These are phyloP conservation scores for Epithele typhae DNA, from an alignment of 768 basidiomycete species.

Conservation along the genomic window DNA sequence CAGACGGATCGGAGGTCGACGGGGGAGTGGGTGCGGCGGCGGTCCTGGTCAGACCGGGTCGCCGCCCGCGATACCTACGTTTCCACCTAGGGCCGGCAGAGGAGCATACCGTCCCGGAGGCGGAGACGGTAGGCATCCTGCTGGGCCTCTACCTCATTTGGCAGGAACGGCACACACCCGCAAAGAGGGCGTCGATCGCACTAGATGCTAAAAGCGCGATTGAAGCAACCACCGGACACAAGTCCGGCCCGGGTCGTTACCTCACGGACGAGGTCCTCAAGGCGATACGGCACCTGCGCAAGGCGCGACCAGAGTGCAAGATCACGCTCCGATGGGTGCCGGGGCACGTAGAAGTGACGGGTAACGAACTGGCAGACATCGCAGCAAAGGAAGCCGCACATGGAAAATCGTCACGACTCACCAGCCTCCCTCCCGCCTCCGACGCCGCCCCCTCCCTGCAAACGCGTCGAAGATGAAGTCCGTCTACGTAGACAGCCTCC, in stretches of 20 bases:
- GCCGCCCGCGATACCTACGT: background rate
- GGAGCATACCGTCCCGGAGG: constrained; percentile 27
- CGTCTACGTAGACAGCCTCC: background rate
- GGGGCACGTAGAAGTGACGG: constrained; percentile 17
- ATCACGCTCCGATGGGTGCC: constrained; percentile 18
- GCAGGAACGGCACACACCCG: background rate
- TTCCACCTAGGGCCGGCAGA: constrained; percentile 16
- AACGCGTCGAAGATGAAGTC: background rate
- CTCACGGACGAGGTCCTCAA: constrained; percentile 1
- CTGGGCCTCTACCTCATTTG: constrained; percentile 21
- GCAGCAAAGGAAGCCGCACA: constrained; percentile 20
- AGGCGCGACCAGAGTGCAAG: background rate
- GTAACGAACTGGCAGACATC: constrained; percentile 20
- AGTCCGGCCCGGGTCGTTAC: constrained; percentile 7
- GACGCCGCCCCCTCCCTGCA: background rate
- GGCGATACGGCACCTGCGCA: background rate
- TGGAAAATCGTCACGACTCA: background rate
- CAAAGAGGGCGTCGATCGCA: background rate
- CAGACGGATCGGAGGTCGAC: constrained; percentile 26
- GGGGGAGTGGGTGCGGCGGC: constrained; percentile 28
- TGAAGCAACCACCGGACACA: background rate
- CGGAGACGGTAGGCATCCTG: constrained; percentile 24
- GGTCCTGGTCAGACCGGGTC: constrained; percentile 14
- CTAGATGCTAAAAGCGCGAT: background rate
- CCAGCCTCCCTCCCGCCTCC: background rate